A percentile compares a stretch with the other conserved stretches of the same genome.
Evolutionary conservation across 2,329 filamentous ascomycete species (phyloP).

Genomic region (Aspergillus sp.): DNA sequence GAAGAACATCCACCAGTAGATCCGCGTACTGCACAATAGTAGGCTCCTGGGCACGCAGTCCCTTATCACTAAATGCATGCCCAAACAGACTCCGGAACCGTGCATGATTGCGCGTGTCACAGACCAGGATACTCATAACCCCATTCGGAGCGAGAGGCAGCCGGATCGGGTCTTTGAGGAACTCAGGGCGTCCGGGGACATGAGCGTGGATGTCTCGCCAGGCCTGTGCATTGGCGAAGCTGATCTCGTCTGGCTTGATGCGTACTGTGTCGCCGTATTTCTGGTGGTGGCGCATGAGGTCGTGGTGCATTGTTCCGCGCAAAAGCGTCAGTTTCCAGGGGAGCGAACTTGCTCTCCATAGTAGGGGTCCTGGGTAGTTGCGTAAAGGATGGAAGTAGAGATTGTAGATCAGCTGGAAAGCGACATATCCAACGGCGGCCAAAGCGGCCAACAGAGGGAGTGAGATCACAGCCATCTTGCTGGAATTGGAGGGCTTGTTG

Average conservation of each 20-base stretch:
- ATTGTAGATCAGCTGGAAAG: neutral
- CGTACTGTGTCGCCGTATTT: constrained; percentile 34
- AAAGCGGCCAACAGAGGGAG: neutral
- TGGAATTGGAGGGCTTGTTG: neutral
- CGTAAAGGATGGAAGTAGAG: neutral
- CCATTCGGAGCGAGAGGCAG: neutral
- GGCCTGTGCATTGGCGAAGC: constrained; percentile 32
- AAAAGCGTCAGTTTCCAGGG: neutral
- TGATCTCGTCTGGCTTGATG: constrained; percentile 34
- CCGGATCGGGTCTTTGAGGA: neutral
- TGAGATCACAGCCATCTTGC: neutral
- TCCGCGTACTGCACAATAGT: neutral
- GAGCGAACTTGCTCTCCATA: neutral
- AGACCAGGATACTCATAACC: neutral
- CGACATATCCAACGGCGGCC: neutral
- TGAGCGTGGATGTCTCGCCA: constrained; percentile 30
- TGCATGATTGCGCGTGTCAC: neutral
- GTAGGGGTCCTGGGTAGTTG: neutral
- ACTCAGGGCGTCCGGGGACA: neutral
- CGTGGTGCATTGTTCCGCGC: neutral
- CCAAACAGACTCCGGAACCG: neutral
- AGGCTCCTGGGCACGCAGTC: neutral
- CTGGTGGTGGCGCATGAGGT: constrained; percentile 16
- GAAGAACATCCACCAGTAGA: neutral
- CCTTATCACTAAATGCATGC: neutral